Conservation (phyloP, 495 filamentous ascomycete species). For the Talaromyces wortmannii region DNA sequence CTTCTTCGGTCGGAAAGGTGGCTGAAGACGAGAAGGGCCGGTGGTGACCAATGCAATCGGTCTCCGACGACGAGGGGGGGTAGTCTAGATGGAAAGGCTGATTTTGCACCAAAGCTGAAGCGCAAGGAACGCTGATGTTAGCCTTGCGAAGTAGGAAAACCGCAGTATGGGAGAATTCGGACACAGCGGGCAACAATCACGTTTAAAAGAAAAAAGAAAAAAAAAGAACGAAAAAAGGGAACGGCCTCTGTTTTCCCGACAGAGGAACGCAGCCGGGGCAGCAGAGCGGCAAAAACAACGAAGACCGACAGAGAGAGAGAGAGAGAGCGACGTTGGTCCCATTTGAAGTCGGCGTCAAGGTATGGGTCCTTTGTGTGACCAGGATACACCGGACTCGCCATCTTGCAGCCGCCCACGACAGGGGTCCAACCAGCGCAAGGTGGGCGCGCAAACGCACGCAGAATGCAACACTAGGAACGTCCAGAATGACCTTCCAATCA, state of each 20-base stretch:
- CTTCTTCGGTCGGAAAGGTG: slow-evolving; percentile 29
- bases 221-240: slow-evolving; percentile 6
- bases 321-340: not conserved
- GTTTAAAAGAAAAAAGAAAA: not conserved
- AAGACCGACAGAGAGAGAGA: not conserved
- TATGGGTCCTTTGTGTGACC: slow-evolving; percentile 6
- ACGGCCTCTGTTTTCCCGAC: not conserved
- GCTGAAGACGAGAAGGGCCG: slow-evolving; percentile 20
- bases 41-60: slow-evolving; percentile 26
- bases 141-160: slow-evolving; percentile 1
- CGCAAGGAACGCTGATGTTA: slow-evolving; percentile 1
- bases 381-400: slow-evolving; percentile 2
- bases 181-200: too few species aligned
- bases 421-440: not conserved
- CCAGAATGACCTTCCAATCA: slow-evolving; percentile 6
- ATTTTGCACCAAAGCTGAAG: slow-evolving; percentile 26
- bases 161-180: not conserved
- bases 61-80: slow-evolving; percentile 28
- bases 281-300: not conserved
- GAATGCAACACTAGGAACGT: not conserved
- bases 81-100: slow-evolving; percentile 28
- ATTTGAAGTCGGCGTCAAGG: not conserved
- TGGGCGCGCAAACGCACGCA: not conserved
- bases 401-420: not conserved
- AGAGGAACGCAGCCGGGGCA: not conserved